Percentiles rank a stretch among this genome's conserved stretches.
Conservation (phyloP, 78 protist species). For the Polysphondylium violaceum region DNA sequence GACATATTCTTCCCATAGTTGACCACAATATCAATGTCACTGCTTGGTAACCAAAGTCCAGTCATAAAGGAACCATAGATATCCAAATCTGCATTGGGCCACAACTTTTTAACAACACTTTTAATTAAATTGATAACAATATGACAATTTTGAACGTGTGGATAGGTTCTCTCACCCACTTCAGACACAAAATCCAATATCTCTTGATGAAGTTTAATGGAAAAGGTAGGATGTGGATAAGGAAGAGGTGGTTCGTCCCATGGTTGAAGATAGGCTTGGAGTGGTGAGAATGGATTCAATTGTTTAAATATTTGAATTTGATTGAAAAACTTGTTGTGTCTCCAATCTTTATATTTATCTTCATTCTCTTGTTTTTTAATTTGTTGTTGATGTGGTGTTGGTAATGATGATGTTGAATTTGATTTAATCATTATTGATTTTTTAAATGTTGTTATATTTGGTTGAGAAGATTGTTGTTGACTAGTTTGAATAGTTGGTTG, state of each 20-base stretch:
- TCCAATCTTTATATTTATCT: conserved; percentile 68
- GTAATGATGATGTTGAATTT: background rate
- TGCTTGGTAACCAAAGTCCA: conserved; percentile 64
- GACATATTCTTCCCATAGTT: conserved; percentile 67
- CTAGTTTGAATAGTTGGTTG: background rate
- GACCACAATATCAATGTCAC: conserved; percentile 73
- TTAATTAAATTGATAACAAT: conserved; percentile 39
- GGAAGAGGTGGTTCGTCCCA: conserved; percentile 78
- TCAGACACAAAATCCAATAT: conserved; percentile 71
- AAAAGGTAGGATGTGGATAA: conserved; percentile 65
- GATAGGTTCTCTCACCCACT: conserved; percentile 76
- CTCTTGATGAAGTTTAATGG: conserved; percentile 68
- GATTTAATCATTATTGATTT: background rate
- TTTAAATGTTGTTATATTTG: background rate
- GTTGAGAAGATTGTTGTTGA: background rate
- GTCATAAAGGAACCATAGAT: conserved; percentile 63
- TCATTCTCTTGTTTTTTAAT: background rate
- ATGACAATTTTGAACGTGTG: conserved; percentile 75
- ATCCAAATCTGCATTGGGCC: conserved; percentile 75
- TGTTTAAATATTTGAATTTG: conserved; percentile 57
- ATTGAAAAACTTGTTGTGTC: conserved; percentile 64
- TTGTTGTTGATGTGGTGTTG: background rate
- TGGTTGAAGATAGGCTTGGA: conserved; percentile 56
- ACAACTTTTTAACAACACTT: conserved; percentile 48
- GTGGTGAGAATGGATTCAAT: background rate